Percentiles rank a stretch among this genome's conserved stretches.
Evolutionary conservation across 768 basidiomycete genomes (phyloP).

Genomic region (Suillus luteus): DNA sequence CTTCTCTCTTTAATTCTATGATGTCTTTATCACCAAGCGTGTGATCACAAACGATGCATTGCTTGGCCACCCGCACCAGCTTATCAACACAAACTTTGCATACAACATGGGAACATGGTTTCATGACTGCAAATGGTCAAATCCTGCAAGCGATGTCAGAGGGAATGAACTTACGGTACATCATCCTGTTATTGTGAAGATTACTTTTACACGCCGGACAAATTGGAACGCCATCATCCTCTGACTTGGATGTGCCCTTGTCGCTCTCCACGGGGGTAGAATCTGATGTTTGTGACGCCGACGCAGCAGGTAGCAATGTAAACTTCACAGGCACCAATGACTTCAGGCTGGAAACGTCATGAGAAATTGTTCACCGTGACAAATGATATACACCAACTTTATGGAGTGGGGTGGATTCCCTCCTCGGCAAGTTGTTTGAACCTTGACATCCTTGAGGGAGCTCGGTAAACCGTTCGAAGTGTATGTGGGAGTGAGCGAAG

Average conservation of each 20-base stretch:
- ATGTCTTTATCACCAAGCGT: constrained; percentile 67
- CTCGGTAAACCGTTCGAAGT: constrained; percentile 59
- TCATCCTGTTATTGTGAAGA: constrained; percentile 74
- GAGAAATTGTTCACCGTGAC: constrained; percentile 7
- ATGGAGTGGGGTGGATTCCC: constrained; percentile 78
- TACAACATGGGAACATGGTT: constrained; percentile 87
- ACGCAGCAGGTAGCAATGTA: constrained; percentile 49
- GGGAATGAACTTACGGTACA: constrained; percentile 56
- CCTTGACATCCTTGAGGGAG: constrained; percentile 76
- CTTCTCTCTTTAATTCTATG: constrained; percentile 87
- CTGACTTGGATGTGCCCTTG: constrained; percentile 42
- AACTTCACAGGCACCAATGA: constrained; percentile 82
- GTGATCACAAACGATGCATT: constrained; percentile 87
- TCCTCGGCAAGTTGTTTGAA: constrained; percentile 88
- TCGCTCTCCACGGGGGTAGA: constrained; percentile 40
- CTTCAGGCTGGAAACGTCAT: constrained; percentile 61
- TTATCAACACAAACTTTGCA: constrained; percentile 92
- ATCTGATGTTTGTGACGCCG: constrained; percentile 39
- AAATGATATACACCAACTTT: constrained; percentile 55
- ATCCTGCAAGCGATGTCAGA: background rate
- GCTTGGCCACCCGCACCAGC: constrained; percentile 73
- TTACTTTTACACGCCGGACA: constrained; percentile 88
- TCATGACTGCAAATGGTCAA: constrained; percentile 56
- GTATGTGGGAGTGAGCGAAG: constrained; percentile 86
- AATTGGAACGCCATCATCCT: constrained; percentile 64